A percentile compares a stretch with the other conserved stretches of the same genome.
phyloP scores from a whole-genome alignment of 768 basidiomycete genomes.

The Phlegmacium glaucopus region DNA sequence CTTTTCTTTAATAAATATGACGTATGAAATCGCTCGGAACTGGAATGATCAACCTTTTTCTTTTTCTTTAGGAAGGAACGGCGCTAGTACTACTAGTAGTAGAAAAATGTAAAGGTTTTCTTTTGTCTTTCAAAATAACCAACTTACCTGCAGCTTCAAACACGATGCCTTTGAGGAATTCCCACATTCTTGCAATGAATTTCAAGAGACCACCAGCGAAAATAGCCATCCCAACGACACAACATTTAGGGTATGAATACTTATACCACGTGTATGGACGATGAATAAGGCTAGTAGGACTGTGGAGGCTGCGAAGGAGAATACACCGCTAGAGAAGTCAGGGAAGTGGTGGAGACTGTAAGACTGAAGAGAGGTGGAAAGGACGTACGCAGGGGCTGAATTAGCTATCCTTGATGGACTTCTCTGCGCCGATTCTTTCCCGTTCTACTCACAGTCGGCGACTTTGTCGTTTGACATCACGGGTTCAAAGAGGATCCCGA shows the following conservation, averaged over 20 bases:
- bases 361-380: not conserved
- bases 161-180: slow-evolving; percentile 55
- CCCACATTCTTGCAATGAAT: slow-evolving; percentile 82
- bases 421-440: not conserved
- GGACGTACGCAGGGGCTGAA: slow-evolving; percentile 28
- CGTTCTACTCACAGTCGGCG: too few species aligned
- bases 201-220: slow-evolving; percentile 76
- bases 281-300: slow-evolving; percentile 71
- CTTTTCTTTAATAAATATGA: not conserved
- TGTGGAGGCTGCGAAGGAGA: slow-evolving; percentile 47
- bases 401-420: slow-evolving; percentile 28
- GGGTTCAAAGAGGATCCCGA: too few species aligned
- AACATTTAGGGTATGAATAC: slow-evolving; percentile 37
- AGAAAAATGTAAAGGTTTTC: too few species aligned
- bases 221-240: slow-evolving; percentile 75
- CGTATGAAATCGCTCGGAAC: not conserved
- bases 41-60: not conserved
- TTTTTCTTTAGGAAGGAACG: not conserved
- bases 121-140: not conserved
- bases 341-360: not conserved
- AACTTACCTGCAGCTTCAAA: slow-evolving; percentile 60
- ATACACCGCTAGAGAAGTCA: slow-evolving; percentile 32
- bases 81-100: not conserved
- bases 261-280: slow-evolving; percentile 44
- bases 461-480: too few species aligned